Percentiles rank a stretch among this genome's conserved stretches.
Conservation (phyloP, 1,139 yeast species). For the Yamadazyma dushanensis region DNA sequence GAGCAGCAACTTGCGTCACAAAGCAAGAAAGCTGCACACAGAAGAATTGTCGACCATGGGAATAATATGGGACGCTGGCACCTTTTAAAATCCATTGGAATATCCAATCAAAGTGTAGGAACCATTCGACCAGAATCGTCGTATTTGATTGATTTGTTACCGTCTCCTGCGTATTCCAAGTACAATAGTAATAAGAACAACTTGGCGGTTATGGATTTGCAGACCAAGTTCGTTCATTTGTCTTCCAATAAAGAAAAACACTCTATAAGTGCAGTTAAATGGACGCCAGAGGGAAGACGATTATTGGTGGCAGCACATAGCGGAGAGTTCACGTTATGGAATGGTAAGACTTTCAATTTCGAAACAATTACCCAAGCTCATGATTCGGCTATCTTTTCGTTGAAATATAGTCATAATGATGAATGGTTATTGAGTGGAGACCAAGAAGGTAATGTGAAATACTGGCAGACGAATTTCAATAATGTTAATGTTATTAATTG, state of each 20-base stretch:
- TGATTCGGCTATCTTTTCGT: slow-evolving; percentile 80
- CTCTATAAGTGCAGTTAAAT: slow-evolving; percentile 83
- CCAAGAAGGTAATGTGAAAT: slow-evolving; percentile 86
- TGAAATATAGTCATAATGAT: slow-evolving; percentile 84
- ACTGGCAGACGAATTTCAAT: slow-evolving; percentile 98
- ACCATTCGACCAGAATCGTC: slow-evolving; percentile 75
- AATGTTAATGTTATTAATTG: slow-evolving; percentile 86
- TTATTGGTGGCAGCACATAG: slow-evolving; percentile 86
- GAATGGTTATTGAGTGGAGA: slow-evolving; percentile 96
- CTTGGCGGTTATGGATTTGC: slow-evolving; percentile 56
- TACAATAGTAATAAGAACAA: slow-evolving; percentile 31
- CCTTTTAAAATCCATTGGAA: slow-evolving; percentile 58
- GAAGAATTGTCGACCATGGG: slow-evolving; percentile 89
- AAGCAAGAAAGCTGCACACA: slow-evolving; percentile 56
- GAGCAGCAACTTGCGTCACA: slow-evolving; percentile 49
- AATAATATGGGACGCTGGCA: slow-evolving; percentile 77
- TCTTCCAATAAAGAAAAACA: slow-evolving; percentile 90
- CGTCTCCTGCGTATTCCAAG: slow-evolving; percentile 61
- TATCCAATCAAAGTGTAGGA: slow-evolving; percentile 50
- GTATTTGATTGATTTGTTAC: slow-evolving; percentile 68
- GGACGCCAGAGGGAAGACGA: slow-evolving; percentile 97
- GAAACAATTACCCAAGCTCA: slow-evolving; percentile 99
- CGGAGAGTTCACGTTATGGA: slow-evolving; percentile 97
- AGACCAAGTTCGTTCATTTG: slow-evolving; percentile 85
- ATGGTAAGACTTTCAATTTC: slow-evolving; percentile 91